Base-by-base conservation (phyloP, 83 land plant species). In the Picea abies region DNA sequence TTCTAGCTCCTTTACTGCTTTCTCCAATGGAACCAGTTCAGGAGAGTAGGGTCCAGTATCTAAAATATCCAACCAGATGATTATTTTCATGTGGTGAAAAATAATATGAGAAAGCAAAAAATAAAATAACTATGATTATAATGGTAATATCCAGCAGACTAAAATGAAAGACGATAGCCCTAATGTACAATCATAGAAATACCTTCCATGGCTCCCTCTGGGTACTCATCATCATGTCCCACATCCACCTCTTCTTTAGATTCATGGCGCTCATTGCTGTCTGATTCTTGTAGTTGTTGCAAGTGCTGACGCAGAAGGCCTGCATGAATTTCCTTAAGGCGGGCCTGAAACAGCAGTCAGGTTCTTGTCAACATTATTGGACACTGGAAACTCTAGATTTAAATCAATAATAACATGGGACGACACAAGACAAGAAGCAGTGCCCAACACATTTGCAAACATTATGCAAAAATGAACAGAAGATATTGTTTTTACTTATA, bases 281-380 rank as follows among this genome's bases (percentile, higher is more conserved):
- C 82, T 63, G 88, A 85, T 61, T 88, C 91, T 83, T 94, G 91
- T 49, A 94, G 84, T 23, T 90, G 90, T 52, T 91, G 87, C 79
- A 98, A 85, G 85, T 98, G 97, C 81, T 91, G 90, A 10, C 89
- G 91, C 85, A 98, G 83, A 78, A 94, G 84, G 79, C 89, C 91
- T n/a, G 92, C 85, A 92, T 96, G 97, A 12, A 96, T 96, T 89
- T 96, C 97, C 84, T 79, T 91, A 81, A 96, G 82, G 56, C 96
- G 86, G 56, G 98, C 97, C 98, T 96, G 87, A 39, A 82, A 73
- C 9, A 60, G 52, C 14, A 79, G 62, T 47, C 70, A 63, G 23
- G 62, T 60, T 62, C 49, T 64, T n/a, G 49, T 62, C 23, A 79
- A n/a, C 35, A 32, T 26, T 35, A 32, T 5, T 19, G 22, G 23